These are phyloP conservation scores for Trametes sp. DNA, from an alignment of 1,284 basidiomycete species.

Conservation along the genomic window DNA sequence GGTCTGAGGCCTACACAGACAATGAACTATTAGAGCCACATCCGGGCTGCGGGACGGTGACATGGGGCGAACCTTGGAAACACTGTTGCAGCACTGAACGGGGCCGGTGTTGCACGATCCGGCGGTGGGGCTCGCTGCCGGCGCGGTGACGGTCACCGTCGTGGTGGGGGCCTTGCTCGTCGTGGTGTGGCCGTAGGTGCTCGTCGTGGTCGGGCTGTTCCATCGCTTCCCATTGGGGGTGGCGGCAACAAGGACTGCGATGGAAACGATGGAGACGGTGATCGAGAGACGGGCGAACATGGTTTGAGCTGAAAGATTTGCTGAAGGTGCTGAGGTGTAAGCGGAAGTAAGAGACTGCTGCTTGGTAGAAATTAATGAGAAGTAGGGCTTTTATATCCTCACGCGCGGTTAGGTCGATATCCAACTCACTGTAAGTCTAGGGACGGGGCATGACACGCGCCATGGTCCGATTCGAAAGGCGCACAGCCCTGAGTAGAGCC, in stretches of 20 bases:
- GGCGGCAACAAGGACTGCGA: conserved; percentile 40
- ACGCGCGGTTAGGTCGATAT: not conserved
- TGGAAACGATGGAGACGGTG: conserved; percentile 30
- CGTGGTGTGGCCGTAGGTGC: no score
- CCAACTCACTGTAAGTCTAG: not conserved
- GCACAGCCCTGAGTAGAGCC: not conserved
- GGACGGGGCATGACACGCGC: not conserved
- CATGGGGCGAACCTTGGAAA: conserved; percentile 27
- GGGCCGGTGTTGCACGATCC: conserved; percentile 37
- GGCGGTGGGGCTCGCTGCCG: conserved; percentile 14
- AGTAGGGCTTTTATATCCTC: not conserved
- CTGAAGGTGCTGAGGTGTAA: not conserved
- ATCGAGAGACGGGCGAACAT: conserved; percentile 33
- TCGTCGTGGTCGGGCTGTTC: not conserved
- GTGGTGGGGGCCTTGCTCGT: not conserved
- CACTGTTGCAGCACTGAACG: conserved; percentile 43
- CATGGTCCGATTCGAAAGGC: not conserved
- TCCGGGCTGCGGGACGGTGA: not conserved
- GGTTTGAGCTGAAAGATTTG: not conserved
- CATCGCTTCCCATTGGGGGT: conserved; percentile 22
- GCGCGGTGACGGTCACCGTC: conserved; percentile 10
- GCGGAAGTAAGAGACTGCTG: not conserved
- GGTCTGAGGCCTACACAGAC: conserved; percentile 21
- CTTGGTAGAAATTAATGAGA: not conserved
- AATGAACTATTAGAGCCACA: not conserved